Evolutionary conservation across 768 basidiomycete genomes (phyloP).

Genomic region (Butyriboletus loyo): DNA sequence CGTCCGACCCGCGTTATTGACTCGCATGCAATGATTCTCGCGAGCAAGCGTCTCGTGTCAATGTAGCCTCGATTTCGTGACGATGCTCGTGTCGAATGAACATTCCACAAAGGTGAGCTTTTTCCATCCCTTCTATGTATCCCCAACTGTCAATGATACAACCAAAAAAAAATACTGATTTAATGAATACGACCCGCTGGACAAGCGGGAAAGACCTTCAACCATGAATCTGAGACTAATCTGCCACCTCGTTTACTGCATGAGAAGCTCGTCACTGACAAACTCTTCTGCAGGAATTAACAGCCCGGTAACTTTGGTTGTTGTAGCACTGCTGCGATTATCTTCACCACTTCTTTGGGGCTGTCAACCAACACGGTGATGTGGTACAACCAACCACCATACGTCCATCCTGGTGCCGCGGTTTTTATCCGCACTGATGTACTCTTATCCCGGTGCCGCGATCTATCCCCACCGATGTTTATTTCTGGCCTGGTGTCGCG

Average conservation of each 20-base stretch:
- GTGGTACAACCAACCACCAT: no score
- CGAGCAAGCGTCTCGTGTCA: background rate
- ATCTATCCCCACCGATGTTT: no score
- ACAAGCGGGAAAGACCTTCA: slow-evolving; percentile 5
- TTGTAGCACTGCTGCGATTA: no score
- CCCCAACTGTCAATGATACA: slow-evolving; percentile 3
- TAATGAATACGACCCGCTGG: no score
- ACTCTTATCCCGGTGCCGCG: no score
- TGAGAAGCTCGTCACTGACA: background rate
- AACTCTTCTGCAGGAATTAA: background rate
- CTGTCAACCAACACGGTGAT: no score
- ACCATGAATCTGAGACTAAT: background rate
- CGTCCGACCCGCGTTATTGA: background rate
- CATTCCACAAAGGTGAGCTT: background rate
- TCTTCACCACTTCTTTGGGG: no score
- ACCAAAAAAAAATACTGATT: slow-evolving; percentile 6
- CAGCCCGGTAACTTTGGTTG: background rate
- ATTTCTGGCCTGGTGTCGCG: no score
- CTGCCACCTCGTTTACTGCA: background rate
- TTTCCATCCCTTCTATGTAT: background rate
- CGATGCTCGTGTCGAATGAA: no score
- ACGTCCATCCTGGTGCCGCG: no score
- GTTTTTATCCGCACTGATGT: no score
- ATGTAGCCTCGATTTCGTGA: background rate
- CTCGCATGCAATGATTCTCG: background rate